Evolutionary conservation across 148 eudicot species (phyloP), one percentile per base, ranked within the genome.

Genomic region (Cornus florida): DNA sequence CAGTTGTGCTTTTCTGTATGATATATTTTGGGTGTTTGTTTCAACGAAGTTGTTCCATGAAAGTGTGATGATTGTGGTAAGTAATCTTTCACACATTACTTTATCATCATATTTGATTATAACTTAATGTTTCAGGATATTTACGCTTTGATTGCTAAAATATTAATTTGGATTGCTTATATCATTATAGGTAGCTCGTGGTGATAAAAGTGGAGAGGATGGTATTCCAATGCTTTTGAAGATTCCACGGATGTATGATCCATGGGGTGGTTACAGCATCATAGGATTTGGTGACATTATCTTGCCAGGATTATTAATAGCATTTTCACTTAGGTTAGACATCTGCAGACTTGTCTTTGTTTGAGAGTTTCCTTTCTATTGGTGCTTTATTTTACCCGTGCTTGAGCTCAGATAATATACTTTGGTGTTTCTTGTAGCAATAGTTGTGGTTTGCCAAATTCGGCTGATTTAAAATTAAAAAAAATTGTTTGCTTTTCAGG

Each of bases 221-320:
- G 98, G 96, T 72, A 90, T 94, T 48, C 98, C 96, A 9, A 94
- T 94, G 96, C 90, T 92, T n/a, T 82, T 94, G 59, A 94, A 94
- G 83, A 87, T 94, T 75, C 96, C 96, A 13, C 90, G 98, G 66
- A 84, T 92, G 81, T 90, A 89, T 80, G 98, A 94, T 84, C 96
- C 93, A 7, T 94, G 98, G 98, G 98, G 96, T 65, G 96, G 98
- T 65, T 92, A 88, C 81, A 94, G 98, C 84, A 92, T 94, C 81
- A 86, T 94, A 16, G 98, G 98, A 62, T 94, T 93, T 74, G 96
- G 96, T 67, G 94, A 90, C 81, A 94, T 94, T 71, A 88, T 92
- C 35, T 84, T 94, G 81, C 98, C 98, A 10, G 98, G 98, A 72
- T 82, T 94, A 67, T 81, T 94, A 11, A 80, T 92, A 19, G 89